These are phyloP conservation scores for Penicillium paxilli DNA, from an alignment of 495 filamentous ascomycete species.

Conservation along the genomic window DNA sequence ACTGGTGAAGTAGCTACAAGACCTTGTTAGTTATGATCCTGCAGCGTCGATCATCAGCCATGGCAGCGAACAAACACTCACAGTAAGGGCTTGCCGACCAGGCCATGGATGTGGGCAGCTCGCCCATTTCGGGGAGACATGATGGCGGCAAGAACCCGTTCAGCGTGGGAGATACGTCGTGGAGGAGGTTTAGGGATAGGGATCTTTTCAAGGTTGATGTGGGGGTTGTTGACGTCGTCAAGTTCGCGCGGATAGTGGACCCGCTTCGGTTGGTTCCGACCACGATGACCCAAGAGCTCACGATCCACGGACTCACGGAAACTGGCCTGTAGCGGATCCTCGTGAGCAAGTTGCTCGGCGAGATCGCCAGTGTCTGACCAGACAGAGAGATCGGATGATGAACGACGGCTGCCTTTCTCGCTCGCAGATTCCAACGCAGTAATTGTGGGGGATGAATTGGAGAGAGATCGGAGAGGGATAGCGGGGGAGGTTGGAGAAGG, in stretches of 20 bases:
- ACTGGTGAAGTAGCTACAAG: conserved; percentile 86
- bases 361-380: conserved; percentile 96
- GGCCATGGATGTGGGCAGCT: conserved; percentile 72
- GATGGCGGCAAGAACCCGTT: conserved; percentile 72
- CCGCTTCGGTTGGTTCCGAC: conserved; percentile 44
- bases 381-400: conserved; percentile 69
- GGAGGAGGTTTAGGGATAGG: conserved; percentile 69
- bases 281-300: conserved; percentile 38
- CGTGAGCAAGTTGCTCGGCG: conserved; percentile 81
- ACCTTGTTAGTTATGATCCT: conserved; percentile 27
- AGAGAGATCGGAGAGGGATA: conserved; percentile 59
- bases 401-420: conserved; percentile 52
- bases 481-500: conserved; percentile 51
- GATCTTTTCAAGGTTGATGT: conserved; percentile 73
- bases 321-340: conserved; percentile 72
- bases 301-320: conserved; percentile 64
- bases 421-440: conserved; percentile 39
- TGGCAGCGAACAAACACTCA: conserved; percentile 44
- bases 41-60: neutral
- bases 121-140: conserved; percentile 77
- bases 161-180: conserved; percentile 59
- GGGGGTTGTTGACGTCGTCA: conserved; percentile 46
- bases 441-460: conserved; percentile 39
- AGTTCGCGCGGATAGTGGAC: conserved; percentile 49
- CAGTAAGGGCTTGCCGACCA: conserved; percentile 94